Evolutionary conservation across 805 yeast genomes (phyloP).

Genomic region (Yarrowia porcina): DNA sequence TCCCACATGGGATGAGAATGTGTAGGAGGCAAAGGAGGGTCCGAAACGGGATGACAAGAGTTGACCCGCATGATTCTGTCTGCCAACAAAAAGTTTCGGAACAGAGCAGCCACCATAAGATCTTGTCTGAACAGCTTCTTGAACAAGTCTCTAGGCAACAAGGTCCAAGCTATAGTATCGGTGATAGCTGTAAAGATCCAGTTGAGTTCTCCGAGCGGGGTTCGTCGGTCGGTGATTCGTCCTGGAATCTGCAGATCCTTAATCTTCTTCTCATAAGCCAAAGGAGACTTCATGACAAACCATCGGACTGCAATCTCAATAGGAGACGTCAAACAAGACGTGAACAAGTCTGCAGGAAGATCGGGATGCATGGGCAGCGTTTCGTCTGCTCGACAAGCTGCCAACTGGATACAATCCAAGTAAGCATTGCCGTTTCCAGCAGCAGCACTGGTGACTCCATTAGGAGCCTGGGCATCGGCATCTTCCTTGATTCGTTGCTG

Average conservation of each 20-base stretch:
- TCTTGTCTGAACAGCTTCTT: slow-evolving; percentile 91
- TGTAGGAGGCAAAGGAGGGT: slow-evolving; percentile 84
- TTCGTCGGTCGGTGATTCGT: slow-evolving; percentile 82
- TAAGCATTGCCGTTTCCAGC: slow-evolving; percentile 39
- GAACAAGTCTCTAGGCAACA: slow-evolving; percentile 80
- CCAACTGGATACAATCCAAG: slow-evolving; percentile 85
- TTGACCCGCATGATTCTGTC: slow-evolving; percentile 90
- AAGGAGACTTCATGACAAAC: slow-evolving; percentile 69
- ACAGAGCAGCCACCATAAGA: slow-evolving; percentile 91
- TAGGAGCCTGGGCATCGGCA: slow-evolving; percentile 51
- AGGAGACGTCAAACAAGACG: slow-evolving; percentile 93
- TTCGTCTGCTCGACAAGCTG: slow-evolving; percentile 87
- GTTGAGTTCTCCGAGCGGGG: slow-evolving; percentile 92
- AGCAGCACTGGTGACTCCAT: slow-evolving; percentile 47
- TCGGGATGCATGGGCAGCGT: slow-evolving; percentile 88
- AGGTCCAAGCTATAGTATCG: slow-evolving; percentile 97
- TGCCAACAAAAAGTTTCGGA: slow-evolving; percentile 87
- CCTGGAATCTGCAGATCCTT: slow-evolving; percentile 74
- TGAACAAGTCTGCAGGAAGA: slow-evolving; percentile 91
- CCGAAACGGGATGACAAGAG: slow-evolving; percentile 91
- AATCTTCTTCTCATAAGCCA: slow-evolving; percentile 36
- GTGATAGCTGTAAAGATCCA: slow-evolving; percentile 99
- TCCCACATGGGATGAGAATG: slow-evolving; percentile 94
- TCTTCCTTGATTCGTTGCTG: slow-evolving; percentile 88
- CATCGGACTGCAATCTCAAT: slow-evolving; percentile 90